These are phyloP conservation scores for Petrea volubilis DNA, from an alignment of 257 asterid species.

Conservation along the genomic window DNA sequence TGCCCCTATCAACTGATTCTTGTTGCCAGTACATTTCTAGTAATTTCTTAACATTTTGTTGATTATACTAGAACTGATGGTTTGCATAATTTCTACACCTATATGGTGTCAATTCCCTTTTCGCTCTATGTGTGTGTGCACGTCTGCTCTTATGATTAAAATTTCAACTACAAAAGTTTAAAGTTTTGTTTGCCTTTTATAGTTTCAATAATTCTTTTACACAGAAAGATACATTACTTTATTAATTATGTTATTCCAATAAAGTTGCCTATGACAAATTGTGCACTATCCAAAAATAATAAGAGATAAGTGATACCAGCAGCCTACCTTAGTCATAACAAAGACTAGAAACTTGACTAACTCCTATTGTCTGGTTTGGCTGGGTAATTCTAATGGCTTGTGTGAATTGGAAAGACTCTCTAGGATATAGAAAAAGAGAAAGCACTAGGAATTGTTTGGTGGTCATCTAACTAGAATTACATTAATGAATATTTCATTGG, in stretches of 20 bases:
- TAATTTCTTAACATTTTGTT: not conserved
- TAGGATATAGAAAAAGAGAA: too few relatives aligned
- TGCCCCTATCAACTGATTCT: not conserved
- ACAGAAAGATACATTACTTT: slow-evolving; percentile 8
- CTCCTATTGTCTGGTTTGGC: slow-evolving; percentile 41
- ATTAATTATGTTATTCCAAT: not conserved
- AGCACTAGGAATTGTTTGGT: too few relatives aligned
- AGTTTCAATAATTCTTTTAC: not conserved
- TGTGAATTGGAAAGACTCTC: too few relatives aligned
- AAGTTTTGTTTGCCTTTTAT: not conserved
- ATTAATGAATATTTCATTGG: too few relatives aligned
- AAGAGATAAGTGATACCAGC: slow-evolving; percentile 3
- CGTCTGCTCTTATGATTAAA: not conserved
- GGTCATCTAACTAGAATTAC: too few relatives aligned
- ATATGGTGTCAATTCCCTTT: not conserved
- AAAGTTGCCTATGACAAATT: not conserved
- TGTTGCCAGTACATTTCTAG: not conserved
- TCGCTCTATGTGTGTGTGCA: too few relatives aligned
- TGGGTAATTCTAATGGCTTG: slow-evolving; percentile 47
- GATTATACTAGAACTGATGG: not conserved
- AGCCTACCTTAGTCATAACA: not conserved
- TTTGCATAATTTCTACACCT: not conserved
- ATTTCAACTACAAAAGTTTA: too few relatives aligned
- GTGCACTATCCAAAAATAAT: not conserved
- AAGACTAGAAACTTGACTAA: slow-evolving; percentile 35